Evolutionary conservation across 1,284 basidiomycete genomes (phyloP).

Genomic region (Puccinia hordei): DNA sequence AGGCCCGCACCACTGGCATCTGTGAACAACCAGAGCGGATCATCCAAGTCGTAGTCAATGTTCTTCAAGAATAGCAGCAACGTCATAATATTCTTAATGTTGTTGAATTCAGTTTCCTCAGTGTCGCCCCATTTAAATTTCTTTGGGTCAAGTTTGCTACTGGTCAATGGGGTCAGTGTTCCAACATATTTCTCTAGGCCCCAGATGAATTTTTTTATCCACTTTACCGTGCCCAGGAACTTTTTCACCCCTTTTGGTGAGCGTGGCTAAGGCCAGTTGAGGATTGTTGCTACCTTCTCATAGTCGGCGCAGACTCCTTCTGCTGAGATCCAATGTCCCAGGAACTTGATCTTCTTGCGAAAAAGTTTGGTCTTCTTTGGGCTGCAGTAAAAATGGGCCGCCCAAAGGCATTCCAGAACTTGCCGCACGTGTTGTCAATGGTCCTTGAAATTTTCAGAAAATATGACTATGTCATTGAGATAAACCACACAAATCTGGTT

Average conservation of each 20-base stretch:
- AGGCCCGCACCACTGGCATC: slow-evolving; percentile 7
- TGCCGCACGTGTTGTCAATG: not conserved
- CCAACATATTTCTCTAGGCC: too few relatives aligned
- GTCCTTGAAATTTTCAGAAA: not conserved
- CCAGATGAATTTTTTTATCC: too few relatives aligned
- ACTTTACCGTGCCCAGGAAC: not conserved
- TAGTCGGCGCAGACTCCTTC: not conserved
- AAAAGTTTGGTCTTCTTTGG: slow-evolving; percentile 18
- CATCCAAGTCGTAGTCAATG: not conserved
- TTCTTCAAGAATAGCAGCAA: not conserved
- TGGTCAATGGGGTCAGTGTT: too few relatives aligned
- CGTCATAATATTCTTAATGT: not conserved
- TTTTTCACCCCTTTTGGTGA: slow-evolving; percentile 7
- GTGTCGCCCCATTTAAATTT: not conserved
- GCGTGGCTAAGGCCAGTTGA: not conserved
- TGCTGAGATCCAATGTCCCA: slow-evolving; percentile 17
- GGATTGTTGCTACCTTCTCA: not conserved
- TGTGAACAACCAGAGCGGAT: slow-evolving; percentile 3
- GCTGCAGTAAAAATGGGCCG: too few relatives aligned
- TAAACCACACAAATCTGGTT: too few relatives aligned
- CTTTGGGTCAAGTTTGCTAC: too few relatives aligned
- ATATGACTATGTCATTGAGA: too few relatives aligned
- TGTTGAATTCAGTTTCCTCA: not conserved
- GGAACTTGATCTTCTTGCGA: too few relatives aligned
- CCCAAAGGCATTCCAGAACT: not conserved